A percentile compares a stretch with the other conserved stretches of the same genome.
phyloP scores from a whole-genome alignment of 192 early-diverging fungal species.

The Gamsiella multidivaricata region DNA sequence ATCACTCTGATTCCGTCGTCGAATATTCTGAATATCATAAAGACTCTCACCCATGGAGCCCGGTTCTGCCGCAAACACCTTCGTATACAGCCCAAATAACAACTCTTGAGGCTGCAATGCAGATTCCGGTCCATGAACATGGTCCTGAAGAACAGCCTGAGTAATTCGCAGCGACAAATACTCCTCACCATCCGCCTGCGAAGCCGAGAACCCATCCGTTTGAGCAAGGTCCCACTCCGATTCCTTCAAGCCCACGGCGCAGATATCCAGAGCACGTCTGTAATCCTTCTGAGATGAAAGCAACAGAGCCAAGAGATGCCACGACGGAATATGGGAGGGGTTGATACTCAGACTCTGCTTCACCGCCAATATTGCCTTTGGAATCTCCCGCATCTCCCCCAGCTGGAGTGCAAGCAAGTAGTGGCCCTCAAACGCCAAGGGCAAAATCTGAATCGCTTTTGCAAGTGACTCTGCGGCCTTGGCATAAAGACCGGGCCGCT shows the following conservation, averaged over 20 bases:
- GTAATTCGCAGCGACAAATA: conserved; percentile 74
- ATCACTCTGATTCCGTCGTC: conserved; percentile 28
- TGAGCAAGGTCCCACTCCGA: conserved; percentile 57
- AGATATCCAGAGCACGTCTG: conserved; percentile 69
- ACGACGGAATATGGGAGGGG: conserved; percentile 70
- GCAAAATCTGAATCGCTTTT: conserved; percentile 61
- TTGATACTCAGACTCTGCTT: conserved; percentile 67
- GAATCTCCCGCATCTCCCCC: conserved; percentile 72
- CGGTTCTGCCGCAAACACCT: conserved; percentile 54
- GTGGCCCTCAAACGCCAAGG: conserved; percentile 66
- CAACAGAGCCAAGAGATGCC: conserved; percentile 79
- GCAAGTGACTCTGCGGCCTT: conserved; percentile 66
- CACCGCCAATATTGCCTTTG: conserved; percentile 63
- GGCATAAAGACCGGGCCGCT: conserved; percentile 69
- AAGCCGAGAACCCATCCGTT: conserved; percentile 29
- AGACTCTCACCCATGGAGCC: conserved; percentile 22
- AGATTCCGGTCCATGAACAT: conserved; percentile 61
- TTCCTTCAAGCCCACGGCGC: conserved; percentile 70
- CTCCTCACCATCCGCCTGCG: conserved; percentile 65
- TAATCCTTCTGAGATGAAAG: conserved; percentile 76
- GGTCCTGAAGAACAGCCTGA: conserved; percentile 63
- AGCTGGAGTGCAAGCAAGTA: conserved; percentile 78
- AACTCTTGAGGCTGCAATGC: conserved; percentile 65
- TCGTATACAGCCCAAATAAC: conserved; percentile 74
- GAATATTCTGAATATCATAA: conserved; percentile 43